These are phyloP conservation scores for Fusarium chlamydosporum DNA, from an alignment of 2,329 filamentous ascomycete genomes.

Conservation along the genomic window DNA sequence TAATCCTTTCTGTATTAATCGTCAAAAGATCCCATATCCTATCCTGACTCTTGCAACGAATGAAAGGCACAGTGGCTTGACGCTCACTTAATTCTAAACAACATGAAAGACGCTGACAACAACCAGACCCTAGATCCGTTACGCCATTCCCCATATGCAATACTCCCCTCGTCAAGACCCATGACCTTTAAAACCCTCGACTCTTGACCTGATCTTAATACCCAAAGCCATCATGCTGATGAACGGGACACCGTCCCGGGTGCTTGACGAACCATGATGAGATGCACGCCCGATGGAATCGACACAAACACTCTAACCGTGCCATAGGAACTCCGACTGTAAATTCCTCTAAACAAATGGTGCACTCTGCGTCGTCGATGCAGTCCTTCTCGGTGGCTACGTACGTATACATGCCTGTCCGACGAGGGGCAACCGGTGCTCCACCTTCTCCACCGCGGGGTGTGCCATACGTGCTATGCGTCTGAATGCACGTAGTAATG, in stretches of 20 bases:
- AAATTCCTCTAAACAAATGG: slow-evolving; percentile 77
- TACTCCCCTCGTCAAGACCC: background rate
- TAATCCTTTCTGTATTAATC: slow-evolving; percentile 2
- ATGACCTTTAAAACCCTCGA: slow-evolving; percentile 7
- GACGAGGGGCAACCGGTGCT: slow-evolving; percentile 57
- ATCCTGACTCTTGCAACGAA: slow-evolving; percentile 24
- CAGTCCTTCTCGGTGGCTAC: slow-evolving; percentile 77
- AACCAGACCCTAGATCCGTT: slow-evolving; percentile 21
- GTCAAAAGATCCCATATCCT: slow-evolving; percentile 20
- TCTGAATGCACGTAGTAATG: slow-evolving; percentile 69
- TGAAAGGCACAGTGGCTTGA: slow-evolving; percentile 34
- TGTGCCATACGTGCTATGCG: slow-evolving; percentile 66
- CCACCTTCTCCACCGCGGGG: slow-evolving; percentile 49
- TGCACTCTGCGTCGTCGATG: slow-evolving; percentile 76
- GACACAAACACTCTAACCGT: slow-evolving; percentile 75
- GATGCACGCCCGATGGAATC: slow-evolving; percentile 74
- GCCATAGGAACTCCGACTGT: slow-evolving; percentile 73
- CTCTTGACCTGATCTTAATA: slow-evolving; percentile 54
- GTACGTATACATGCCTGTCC: slow-evolving; percentile 75
- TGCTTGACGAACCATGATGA: slow-evolving; percentile 73
- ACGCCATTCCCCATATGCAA: slow-evolving; percentile 47
- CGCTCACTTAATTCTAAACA: slow-evolving; percentile 39
- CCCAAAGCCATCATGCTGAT: slow-evolving; percentile 74
- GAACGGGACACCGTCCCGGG: slow-evolving; percentile 74
- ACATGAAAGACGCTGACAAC: slow-evolving; percentile 34